Conservation (phyloP, 257 asterid species). For the Plantago ovata region DNA sequence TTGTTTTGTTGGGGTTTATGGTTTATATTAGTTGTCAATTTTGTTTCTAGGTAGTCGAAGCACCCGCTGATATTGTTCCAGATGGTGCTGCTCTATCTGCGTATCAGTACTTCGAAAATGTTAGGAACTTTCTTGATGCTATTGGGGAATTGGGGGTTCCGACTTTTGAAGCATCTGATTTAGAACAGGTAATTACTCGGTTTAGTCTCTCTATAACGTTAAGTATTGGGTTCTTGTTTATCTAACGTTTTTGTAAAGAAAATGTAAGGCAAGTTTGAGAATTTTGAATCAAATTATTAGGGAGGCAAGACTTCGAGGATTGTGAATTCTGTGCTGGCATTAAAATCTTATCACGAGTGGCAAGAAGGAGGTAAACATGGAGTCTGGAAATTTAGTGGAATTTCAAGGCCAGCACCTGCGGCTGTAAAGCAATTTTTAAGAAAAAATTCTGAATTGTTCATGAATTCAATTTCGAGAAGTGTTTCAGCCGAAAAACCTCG, state of each 20-base stretch:
- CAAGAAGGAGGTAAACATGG: constrained; percentile 74
- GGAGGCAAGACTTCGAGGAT: constrained; percentile 83
- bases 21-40: constrained; percentile 15
- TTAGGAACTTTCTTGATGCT: constrained; percentile 75
- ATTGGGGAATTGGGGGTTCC: constrained; percentile 78
- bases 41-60: constrained; percentile 63
- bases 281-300: constrained; percentile 30
- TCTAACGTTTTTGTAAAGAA: not conserved
- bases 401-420: constrained; percentile 43
- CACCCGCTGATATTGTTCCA: constrained; percentile 56
- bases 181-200: constrained; percentile 65
- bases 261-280: not conserved
- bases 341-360: constrained; percentile 77
- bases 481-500: constrained; percentile 46
- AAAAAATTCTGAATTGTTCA: constrained; percentile 53
- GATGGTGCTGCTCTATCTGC: constrained; percentile 90
- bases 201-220: not conserved
- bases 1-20: not conserved
- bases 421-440: constrained; percentile 50
- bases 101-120: constrained; percentile 78
- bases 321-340: constrained; percentile 67
- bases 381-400: constrained; percentile 57
- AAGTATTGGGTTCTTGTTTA: constrained; percentile 1
- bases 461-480: constrained; percentile 49
- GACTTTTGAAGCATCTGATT: constrained; percentile 81